phyloP scores from a whole-genome alignment of 2,329 filamentous ascomycete species.

The Sporothrix humicola region DNA sequence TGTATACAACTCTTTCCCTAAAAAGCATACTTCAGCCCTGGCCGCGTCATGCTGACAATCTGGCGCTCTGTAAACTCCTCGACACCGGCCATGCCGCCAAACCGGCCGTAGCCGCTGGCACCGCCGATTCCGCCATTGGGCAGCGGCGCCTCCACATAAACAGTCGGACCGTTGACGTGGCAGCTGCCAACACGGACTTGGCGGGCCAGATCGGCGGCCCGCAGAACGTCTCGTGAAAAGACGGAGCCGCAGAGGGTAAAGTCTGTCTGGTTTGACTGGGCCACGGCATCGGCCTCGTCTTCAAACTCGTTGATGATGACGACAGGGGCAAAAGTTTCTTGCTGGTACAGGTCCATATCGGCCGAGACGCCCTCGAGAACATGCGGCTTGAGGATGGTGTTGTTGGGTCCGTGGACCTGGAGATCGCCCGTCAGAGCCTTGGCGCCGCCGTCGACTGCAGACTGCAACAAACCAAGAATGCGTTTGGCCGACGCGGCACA shows the following conservation, averaged over 20 bases:
- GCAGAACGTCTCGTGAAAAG: slow-evolving; percentile 66
- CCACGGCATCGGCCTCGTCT: slow-evolving; percentile 66
- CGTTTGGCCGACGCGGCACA: slow-evolving; percentile 39
- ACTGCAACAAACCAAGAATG: slow-evolving; percentile 51
- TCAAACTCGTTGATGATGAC: slow-evolving; percentile 65
- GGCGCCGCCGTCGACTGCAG: slow-evolving; percentile 64
- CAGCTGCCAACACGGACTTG: slow-evolving; percentile 61
- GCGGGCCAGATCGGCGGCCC: slow-evolving; percentile 57
- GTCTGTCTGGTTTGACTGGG: slow-evolving; percentile 71
- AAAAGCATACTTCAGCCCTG: slow-evolving; percentile 41
- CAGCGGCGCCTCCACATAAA: slow-evolving; percentile 52
- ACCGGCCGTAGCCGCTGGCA: slow-evolving; percentile 52
- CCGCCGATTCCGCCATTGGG: slow-evolving; percentile 52
- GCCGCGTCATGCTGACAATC: slow-evolving; percentile 44
- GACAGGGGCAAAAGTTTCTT: slow-evolving; percentile 70
- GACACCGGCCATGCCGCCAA: slow-evolving; percentile 46
- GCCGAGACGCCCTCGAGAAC: slow-evolving; percentile 65
- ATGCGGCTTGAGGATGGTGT: slow-evolving; percentile 60
- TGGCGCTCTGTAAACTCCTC: slow-evolving; percentile 48
- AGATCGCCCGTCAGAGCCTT: slow-evolving; percentile 59
- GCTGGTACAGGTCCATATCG: slow-evolving; percentile 69
- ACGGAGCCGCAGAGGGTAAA: slow-evolving; percentile 68
- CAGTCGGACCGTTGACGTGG: slow-evolving; percentile 52
- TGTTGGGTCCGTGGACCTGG: slow-evolving; percentile 44
- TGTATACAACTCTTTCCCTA: slow-evolving; percentile 9